Conservation (phyloP, 2,329 filamentous ascomycete genomes). For the Hypocreales sp. region DNA sequence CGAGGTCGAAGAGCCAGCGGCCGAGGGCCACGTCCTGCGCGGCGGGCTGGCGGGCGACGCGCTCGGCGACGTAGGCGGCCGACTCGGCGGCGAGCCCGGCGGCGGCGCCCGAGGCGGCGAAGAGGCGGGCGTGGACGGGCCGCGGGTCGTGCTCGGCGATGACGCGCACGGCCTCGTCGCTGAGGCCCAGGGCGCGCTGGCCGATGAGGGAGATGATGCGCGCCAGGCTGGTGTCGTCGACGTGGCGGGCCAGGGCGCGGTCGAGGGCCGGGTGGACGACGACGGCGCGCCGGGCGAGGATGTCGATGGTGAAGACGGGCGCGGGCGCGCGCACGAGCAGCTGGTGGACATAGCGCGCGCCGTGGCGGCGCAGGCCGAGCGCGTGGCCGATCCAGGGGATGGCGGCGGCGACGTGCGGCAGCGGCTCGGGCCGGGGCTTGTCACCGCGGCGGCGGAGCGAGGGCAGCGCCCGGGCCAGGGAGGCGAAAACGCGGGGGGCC, state of each 20-base stretch:
- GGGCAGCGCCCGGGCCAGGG: background rate
- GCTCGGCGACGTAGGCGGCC: conserved; percentile 6
- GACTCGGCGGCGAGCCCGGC: conserved; percentile 9
- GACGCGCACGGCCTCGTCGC: conserved; percentile 7
- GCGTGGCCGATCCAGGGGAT: conserved; percentile 12
- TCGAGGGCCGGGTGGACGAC: conserved; percentile 13
- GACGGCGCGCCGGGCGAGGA: conserved; percentile 12
- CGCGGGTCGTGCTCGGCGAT: conserved; percentile 13
- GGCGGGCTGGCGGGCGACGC: conserved; percentile 7
- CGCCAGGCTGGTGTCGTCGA: conserved; percentile 13
- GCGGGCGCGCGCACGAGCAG: conserved; percentile 9
- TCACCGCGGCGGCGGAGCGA: too few relatives aligned
- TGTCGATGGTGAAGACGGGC: conserved; percentile 12
- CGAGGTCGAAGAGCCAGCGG: conserved; percentile 13
- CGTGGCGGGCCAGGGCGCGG: conserved; percentile 11
- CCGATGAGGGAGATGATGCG: conserved; percentile 15
- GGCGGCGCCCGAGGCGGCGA: conserved; percentile 9
- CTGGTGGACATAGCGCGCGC: conserved; percentile 11
- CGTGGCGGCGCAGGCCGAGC: conserved; percentile 9
- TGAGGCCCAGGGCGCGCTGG: conserved; percentile 11
- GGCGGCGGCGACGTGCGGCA: conserved; percentile 7
- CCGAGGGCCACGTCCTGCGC: conserved; percentile 9
- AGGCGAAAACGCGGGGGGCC: background rate
- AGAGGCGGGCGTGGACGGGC: conserved; percentile 12
- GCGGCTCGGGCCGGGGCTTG: background rate